Base-by-base conservation (phyloP, 2,329 filamentous ascomycete species). In the Lomentospora prolificans region DNA sequence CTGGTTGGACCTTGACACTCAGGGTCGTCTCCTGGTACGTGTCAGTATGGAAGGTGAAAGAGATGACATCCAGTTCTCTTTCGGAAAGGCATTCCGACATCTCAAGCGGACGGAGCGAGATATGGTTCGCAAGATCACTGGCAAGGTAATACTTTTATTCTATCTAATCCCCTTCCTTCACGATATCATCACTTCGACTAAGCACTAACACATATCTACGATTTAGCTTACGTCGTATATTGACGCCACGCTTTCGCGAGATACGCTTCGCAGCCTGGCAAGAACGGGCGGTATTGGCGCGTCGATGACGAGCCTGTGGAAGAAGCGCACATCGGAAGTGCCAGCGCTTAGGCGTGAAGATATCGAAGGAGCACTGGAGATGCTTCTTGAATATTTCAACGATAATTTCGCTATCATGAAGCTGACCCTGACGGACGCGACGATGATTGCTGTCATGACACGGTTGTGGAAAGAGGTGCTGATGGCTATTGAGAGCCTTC, bases 371-470 rank as follows among this genome's bases (percentile, higher is more conserved):
- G 90, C 90, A 0, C 75, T 99, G 10, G 85, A 87, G 62, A 87
- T 90, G 3, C 78, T 99, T 1, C 94, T 96, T 67, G 81, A 84
- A 55, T 99, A 99, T 69, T 99, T 99, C 67, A 89, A 99, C 67
- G 92, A 96, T 67, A 99, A 99, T 65, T 99, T 99, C 70, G 90
- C 90, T 58, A 96, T 97, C 63, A 96, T 99, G 91, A 96, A 97
- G 72, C 85, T 94, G 69, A 96, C 92, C 0, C 76, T 99, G 57
- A 97, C 94, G 1, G 87, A 90, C 57, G 86, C 90, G 57, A 95
- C 94, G n/a, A 96, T 99, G 92, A 84, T 91, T 63, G 91, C 94
- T 67, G 94, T 99, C 63, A 99, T 99, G 94, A 95, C 90, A 22
- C 84, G 94, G 48, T 74, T 99, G 4, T 99, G 94, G 94, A 99